Percentiles rank a stretch among this genome's conserved stretches.
phyloP scores from a whole-genome alignment of 208 protist species.

The Strigomonas galati region DNA sequence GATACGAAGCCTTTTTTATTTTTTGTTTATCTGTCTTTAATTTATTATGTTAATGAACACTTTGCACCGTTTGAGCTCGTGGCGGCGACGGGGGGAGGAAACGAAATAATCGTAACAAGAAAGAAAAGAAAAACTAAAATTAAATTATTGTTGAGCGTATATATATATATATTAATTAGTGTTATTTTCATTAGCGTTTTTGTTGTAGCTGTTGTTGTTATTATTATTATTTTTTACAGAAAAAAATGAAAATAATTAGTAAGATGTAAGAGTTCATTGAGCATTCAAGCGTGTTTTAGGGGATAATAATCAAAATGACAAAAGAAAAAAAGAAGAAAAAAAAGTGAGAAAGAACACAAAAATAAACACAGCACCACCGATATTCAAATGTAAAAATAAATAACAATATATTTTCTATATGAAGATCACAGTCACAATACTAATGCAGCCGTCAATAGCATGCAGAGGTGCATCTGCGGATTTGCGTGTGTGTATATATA shows the following conservation, averaged over 20 bases:
- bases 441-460: conserved; percentile 1
- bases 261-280: too few species aligned
- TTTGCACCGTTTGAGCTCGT: too few species aligned
- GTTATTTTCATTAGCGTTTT: conserved; percentile 13
- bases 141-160: too few species aligned
- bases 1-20: not conserved
- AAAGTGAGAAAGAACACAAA: not conserved
- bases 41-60: too few species aligned
- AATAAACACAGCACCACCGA: not conserved
- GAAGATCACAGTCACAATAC: not conserved
- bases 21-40: too few species aligned
- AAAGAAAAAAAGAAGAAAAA: not conserved
- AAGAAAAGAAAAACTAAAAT: not conserved
- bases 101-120: not conserved
- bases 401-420: conserved; percentile 1
- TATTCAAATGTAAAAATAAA: conserved; percentile 8
- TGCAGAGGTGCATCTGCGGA: too few species aligned
- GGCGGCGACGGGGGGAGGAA: not conserved
- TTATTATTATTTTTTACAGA: too few species aligned
- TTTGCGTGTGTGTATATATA: too few species aligned
- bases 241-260: too few species aligned
- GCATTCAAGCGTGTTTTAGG: too few species aligned
- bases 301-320: too few species aligned
- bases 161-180: conserved; percentile 16
- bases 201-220: conserved; percentile 12